A percentile compares a stretch with the other conserved stretches of the same genome.
These are phyloP conservation scores for Fomitopsis palustris DNA, from an alignment of 1,284 basidiomycete species.

Conservation along the genomic window DNA sequence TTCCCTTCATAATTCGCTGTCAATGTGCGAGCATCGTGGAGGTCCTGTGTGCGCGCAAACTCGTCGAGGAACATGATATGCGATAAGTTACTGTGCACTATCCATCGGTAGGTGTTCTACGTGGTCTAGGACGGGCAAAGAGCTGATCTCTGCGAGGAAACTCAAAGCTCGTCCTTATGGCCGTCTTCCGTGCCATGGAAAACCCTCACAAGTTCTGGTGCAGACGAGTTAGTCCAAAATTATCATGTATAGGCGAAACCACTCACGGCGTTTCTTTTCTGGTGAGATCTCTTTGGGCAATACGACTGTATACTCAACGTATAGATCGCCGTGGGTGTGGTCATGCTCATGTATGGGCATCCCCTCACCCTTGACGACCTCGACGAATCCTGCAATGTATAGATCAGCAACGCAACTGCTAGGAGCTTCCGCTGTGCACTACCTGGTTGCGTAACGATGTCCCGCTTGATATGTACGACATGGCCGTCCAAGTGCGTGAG, in stretches of 20 bases:
- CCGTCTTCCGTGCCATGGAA: constrained; percentile 35
- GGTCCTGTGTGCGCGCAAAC: no score
- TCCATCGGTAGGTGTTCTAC: background rate
- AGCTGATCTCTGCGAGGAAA: background rate
- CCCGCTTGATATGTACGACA: constrained; percentile 65
- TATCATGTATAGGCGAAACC: background rate
- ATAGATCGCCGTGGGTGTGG: constrained; percentile 76
- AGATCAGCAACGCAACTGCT: background rate
- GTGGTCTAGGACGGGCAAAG: background rate
- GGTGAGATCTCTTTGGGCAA: constrained; percentile 70
- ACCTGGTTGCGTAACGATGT: constrained; percentile 89
- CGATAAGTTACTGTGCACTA: constrained; percentile 1
- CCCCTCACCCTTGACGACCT: constrained; percentile 82
- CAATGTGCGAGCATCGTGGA: no score
- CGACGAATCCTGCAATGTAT: constrained; percentile 64
- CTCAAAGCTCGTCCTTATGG: constrained; percentile 52
- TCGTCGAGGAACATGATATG: background rate
- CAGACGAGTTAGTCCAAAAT: background rate
- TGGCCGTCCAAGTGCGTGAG: constrained; percentile 90
- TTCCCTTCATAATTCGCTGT: background rate
- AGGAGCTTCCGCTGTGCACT: background rate
- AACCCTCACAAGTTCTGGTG: constrained; percentile 50
- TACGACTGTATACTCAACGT: constrained; percentile 88
- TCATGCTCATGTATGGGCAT: constrained; percentile 72
- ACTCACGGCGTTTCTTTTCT: constrained; percentile 65